Base-by-base conservation (phyloP, 2,329 filamentous ascomycete species). In the Neoscytalidium dimidiatum region DNA sequence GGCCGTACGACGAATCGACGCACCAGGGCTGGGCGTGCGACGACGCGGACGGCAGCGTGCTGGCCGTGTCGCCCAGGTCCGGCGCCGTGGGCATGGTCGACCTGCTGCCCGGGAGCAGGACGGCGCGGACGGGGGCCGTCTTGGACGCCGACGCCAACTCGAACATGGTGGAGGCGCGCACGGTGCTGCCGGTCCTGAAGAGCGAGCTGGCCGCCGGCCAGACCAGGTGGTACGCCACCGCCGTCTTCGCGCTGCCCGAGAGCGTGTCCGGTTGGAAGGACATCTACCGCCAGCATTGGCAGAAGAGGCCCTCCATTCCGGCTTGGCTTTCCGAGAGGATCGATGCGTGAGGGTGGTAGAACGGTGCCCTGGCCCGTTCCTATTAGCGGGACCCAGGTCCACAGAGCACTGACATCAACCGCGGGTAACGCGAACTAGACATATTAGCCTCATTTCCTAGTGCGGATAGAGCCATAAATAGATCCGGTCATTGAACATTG, bases 91-190 rank as follows among this genome's bases (percentile, higher is more conserved):
- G 84, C 0, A 83, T 85, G 13, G 74, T 76, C 3, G 83, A 85
- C 64, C 66, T 84, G 43, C 69, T 75, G 5, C 58, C 60, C 9
- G n/a, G n/a, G 19, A 67, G 71, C 13, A 81, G 89, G 21, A 78
- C 76, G 62, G 90, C 90, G 3, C 88, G 85, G 72, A 29, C 23
- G 21, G 62, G 51, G 5, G 17, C 19, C 5, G 81, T 92, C 28
- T 86, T 93, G 53, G 88, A 92, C 65, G 89, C 90, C 11, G 91
- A 94, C 73, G 90, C 91, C 6, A 93, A 94, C 78, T 90, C 88
- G 53, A 94, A 94, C 76, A 78, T 94, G 35, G 82, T 92, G 2
- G 88, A 92, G 78, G 87, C 88, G 66, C 81, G 91, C 66, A 92
- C 89, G 3, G 83, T 90, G 46, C 85, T 94, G 69, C 91, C 91